phyloP scores from a whole-genome alignment of 225 moss, liverwort and hornwort genomes.

The Antitrichia curtipendula region DNA sequence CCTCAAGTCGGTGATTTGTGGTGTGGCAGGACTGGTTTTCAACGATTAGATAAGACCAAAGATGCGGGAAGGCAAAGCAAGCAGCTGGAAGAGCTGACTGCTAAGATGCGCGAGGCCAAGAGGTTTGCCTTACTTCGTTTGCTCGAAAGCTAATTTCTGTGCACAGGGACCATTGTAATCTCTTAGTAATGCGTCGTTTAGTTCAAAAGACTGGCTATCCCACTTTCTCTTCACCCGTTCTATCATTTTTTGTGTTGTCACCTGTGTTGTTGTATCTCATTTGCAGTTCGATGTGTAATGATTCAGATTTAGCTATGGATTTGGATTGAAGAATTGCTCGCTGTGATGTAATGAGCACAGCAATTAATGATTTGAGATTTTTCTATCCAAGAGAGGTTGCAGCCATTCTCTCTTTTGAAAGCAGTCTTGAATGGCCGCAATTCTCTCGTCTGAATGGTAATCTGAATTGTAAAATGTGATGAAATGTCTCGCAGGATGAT shows the following conservation, averaged over 20 bases:
- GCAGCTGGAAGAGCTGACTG: constrained; percentile 93
- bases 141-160: neutral
- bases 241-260: neutral
- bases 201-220: neutral
- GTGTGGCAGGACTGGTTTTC: constrained; percentile 66
- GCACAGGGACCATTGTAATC: neutral
- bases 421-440: neutral
- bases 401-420: neutral
- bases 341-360: neutral
- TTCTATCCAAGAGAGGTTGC: neutral
- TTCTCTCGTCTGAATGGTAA: neutral
- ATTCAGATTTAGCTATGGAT: neutral
- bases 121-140: constrained; percentile 20
- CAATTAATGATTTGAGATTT: neutral
- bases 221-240: too few species aligned
- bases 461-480: neutral
- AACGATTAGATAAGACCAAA: constrained; percentile 86
- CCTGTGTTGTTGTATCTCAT: neutral
- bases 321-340: neutral
- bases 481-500: constrained; percentile 49
- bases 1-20: neutral
- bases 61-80: constrained; percentile 74
- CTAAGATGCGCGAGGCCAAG: constrained; percentile 97
- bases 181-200: neutral
- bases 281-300: neutral